Evolutionary conservation across 257 asterid species (phyloP).

Genomic region (Nicotiana tomentosiformis): DNA sequence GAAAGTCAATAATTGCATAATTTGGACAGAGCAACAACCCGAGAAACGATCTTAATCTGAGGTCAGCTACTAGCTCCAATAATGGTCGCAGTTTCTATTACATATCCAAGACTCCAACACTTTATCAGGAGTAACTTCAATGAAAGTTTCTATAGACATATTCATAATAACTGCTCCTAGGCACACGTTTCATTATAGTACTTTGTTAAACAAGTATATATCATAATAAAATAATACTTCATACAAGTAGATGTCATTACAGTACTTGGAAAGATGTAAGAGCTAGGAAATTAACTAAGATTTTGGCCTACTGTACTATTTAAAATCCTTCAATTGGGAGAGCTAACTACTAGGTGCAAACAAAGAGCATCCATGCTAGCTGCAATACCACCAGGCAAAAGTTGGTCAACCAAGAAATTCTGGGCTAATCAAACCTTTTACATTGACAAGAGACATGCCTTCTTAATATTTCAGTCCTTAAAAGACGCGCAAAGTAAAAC

Average conservation of each 20-base stretch:
- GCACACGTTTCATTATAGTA: neutral
- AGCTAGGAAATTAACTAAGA: neutral
- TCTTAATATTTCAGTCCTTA: neutral
- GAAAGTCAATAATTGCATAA: neutral
- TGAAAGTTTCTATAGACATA: neutral
- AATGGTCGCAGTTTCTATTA: neutral
- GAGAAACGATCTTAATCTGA: neutral
- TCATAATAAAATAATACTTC: constrained; percentile 2
- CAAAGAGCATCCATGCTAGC: neutral
- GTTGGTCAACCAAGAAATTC: neutral
- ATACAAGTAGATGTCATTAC: neutral
- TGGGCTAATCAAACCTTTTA: neutral
- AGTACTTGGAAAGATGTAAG: neutral
- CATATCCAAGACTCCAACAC: neutral
- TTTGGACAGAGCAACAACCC: neutral
- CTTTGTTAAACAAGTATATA: neutral
- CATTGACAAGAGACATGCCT: neutral
- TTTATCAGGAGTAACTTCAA: neutral
- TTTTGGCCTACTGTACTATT: neutral
- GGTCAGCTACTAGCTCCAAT: neutral
- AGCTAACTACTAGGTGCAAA: neutral
- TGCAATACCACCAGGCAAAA: neutral
- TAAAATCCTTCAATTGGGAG: neutral
- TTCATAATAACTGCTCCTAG: neutral
- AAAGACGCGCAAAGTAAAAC: neutral